A percentile compares a stretch with the other conserved stretches of the same genome.
phyloP scores from a whole-genome alignment of 2,329 filamentous ascomycete genomes.

The Metarhizium brunneum region DNA sequence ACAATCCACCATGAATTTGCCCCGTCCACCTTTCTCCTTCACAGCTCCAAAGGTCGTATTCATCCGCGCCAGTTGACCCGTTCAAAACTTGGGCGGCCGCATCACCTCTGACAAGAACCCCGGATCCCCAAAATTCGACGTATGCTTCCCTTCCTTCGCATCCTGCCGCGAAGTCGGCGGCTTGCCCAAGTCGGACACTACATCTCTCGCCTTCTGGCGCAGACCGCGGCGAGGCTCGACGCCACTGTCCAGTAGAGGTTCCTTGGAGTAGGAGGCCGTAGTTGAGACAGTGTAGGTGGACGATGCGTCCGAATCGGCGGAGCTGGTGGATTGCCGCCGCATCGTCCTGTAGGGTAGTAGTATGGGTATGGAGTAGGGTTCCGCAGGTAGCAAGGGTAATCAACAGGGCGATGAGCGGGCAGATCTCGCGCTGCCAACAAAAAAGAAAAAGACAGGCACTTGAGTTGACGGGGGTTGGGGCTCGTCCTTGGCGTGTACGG shows the following conservation, averaged over 20 bases:
- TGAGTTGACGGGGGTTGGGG: too few relatives aligned
- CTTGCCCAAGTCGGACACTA: conserved; percentile 22
- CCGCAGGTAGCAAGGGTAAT: background rate
- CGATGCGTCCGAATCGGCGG: conserved; percentile 19
- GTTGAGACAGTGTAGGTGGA: conserved; percentile 21
- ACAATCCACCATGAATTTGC: background rate
- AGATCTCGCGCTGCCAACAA: too few relatives aligned
- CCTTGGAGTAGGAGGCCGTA: conserved; percentile 20
- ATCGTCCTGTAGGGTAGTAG: conserved; percentile 5
- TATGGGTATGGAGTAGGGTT: background rate
- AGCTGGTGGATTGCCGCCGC: conserved; percentile 16
- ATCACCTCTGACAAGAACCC: conserved; percentile 16
- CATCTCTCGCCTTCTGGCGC: conserved; percentile 23
- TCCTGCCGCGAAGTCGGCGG: conserved; percentile 23
- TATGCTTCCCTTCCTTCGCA: conserved; percentile 20
- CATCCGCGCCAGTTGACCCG: background rate
- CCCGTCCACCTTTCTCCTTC: too few relatives aligned
- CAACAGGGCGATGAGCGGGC: too few relatives aligned
- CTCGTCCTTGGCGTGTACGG: too few relatives aligned
- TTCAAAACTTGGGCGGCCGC: conserved; percentile 1
- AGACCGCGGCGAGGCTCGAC: conserved; percentile 14
- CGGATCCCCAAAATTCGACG: conserved; percentile 18
- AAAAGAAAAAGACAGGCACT: too few relatives aligned
- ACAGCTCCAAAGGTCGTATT: background rate
- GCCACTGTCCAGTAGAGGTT: conserved; percentile 4